A percentile compares a stretch with the other conserved stretches of the same genome.
These are phyloP conservation scores for Wickerhamomyces canadensis DNA, from an alignment of 805 yeast genomes.

Conservation along the genomic window DNA sequence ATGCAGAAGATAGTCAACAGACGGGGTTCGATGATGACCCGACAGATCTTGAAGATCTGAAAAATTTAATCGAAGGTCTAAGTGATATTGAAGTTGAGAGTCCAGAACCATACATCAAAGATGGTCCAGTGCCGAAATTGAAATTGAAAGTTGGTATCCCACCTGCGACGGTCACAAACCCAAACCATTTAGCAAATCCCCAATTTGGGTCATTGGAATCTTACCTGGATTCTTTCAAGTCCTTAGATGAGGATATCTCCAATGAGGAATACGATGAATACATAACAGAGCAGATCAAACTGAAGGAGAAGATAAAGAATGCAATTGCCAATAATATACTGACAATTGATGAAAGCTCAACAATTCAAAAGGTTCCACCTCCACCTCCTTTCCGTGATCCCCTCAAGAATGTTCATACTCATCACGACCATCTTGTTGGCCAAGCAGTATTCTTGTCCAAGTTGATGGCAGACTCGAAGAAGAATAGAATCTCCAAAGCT, in stretches of 20 bases:
- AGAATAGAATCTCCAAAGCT: constrained; percentile 58
- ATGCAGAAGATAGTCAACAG: constrained; percentile 2
- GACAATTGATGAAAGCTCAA: constrained; percentile 39
- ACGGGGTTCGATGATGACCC: constrained; percentile 21
- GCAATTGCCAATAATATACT: constrained; percentile 42
- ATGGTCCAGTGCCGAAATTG: constrained; percentile 23
- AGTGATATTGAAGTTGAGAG: constrained; percentile 7
- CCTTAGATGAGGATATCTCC: constrained; percentile 57
- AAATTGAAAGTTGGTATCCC: constrained; percentile 33
- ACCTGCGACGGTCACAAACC: constrained; percentile 51
- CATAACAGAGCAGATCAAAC: constrained; percentile 44
- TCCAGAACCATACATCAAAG: constrained; percentile 15
- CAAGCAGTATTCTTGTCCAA: constrained; percentile 74
- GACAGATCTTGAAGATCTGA: constrained; percentile 20
- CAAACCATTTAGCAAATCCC: constrained; percentile 48
- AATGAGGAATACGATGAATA: constrained; percentile 56
- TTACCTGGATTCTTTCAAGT: constrained; percentile 49
- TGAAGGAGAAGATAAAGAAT: constrained; percentile 38
- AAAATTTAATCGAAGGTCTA: constrained; percentile 6
- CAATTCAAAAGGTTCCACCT: constrained; percentile 33
- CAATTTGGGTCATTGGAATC: constrained; percentile 34
- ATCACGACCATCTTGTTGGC: constrained; percentile 65
- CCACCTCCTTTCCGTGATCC: constrained; percentile 43
- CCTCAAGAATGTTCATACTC: constrained; percentile 42
- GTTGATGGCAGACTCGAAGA: constrained; percentile 60